Evolutionary conservation across 2,329 filamentous ascomycete species (phyloP), one percentile per base, ranked within the genome.

Genomic region (Talaromyces pinophilus): DNA sequence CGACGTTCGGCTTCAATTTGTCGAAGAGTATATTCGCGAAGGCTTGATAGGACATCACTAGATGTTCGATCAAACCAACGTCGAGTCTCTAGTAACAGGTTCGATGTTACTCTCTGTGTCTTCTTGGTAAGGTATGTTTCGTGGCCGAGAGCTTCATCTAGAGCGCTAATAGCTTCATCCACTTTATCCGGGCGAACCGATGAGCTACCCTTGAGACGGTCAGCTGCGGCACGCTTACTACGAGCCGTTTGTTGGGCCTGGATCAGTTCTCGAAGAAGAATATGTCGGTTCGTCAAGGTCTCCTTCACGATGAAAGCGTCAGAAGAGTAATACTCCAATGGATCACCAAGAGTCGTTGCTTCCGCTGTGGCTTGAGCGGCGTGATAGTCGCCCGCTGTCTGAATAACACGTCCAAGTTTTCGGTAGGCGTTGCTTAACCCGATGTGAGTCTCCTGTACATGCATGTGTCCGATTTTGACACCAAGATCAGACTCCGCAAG

Each of bases 271-370:
- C 95, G 92, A 52, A 97, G 90, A 22, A 99, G 86, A 69, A 99
- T 97, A 80, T 99, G 95, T 13, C 95, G 91, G 81, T 99, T 99
- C 3, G 95, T 99, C 69, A 99, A 86, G 11, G 93, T 97, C 77
- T 99, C 95, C 79, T 99, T 99, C 71, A 98, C 95, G 72, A 98
- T 96, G 76, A 97, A 96, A 54, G 95, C 92, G 78, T 99, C 95
- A 66, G 92, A 90, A 54, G 93, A 97, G 80, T 98, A 93, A 76
- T 98, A 97, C 73, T 93, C 91, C 69, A 99, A 88, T 11, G 95
- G 92, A 72, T 99, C 95, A 55, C 92, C 93, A 61, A 99, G 86
- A 1, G 94, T 97, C 8, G 94, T 96, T 8, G 95, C 95, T 82
- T 99, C 94, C 17, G 93, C 93, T 2, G 95, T 99, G 48, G 93